phyloP scores from a whole-genome alignment of 2,329 filamentous ascomycete genomes.

The Fusarium denticulatum region DNA sequence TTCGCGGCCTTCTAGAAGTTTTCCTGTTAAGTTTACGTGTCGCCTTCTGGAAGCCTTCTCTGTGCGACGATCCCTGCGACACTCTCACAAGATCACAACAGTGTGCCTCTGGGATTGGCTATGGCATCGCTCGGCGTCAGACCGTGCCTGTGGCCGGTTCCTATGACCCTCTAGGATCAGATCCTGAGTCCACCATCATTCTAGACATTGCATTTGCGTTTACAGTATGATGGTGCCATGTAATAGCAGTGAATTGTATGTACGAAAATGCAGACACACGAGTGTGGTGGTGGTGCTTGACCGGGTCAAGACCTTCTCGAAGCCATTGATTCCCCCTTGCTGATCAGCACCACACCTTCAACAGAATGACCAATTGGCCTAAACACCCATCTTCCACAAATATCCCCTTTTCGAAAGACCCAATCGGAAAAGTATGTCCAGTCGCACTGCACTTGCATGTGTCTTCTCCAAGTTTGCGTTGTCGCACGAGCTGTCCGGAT shows the following conservation, averaged over 20 bases:
- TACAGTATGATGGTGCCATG: neutral
- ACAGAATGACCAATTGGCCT: neutral
- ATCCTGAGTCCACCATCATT: conserved; percentile 1
- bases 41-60: conserved; percentile 6
- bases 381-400: neutral
- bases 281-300: neutral
- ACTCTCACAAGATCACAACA: neutral
- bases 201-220: neutral
- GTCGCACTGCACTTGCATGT: neutral
- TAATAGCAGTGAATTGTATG: neutral
- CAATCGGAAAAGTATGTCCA: neutral
- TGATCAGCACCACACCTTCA: neutral
- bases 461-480: neutral
- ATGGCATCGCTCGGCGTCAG: neutral
- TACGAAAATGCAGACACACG: neutral
- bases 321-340: neutral
- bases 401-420: neutral
- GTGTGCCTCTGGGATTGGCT: conserved; percentile 1
- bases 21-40: conserved; percentile 6
- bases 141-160: conserved; percentile 1
- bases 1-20: conserved; percentile 2
- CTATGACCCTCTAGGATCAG: conserved; percentile 2
- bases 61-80: neutral
- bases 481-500: neutral
- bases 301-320: neutral